A percentile compares a stretch with the other conserved stretches of the same genome.
These are phyloP conservation scores for Hypoxylon sp. DNA, from an alignment of 2,329 filamentous ascomycete species.

Conservation along the genomic window DNA sequence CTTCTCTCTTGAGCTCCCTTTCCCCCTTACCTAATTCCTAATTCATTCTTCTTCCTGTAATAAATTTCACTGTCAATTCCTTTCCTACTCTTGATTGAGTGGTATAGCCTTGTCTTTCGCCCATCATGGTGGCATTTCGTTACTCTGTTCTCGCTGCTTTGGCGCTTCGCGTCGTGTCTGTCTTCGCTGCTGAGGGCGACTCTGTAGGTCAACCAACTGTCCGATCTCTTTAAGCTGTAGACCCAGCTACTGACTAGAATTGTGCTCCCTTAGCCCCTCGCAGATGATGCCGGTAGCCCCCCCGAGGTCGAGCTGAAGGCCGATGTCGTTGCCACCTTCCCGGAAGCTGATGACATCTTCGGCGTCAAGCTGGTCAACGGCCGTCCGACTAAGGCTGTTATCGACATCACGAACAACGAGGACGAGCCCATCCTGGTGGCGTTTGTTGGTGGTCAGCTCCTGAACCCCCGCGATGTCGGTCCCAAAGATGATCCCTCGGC, in stretches of 20 bases:
- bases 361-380: conserved; percentile 97
- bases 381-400: conserved; percentile 83
- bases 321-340: conserved; percentile 74
- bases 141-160: conserved; percentile 56
- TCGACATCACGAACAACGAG: conserved; percentile 90
- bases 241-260: conserved; percentile 19
- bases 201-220: conserved; percentile 49
- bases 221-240: background rate
- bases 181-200: conserved; percentile 52
- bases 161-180: conserved; percentile 54
- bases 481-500: conserved; percentile 63
- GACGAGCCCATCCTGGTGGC: conserved; percentile 79
- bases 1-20: conserved; percentile 20
- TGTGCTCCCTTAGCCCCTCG: conserved; percentile 43
- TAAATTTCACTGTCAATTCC: background rate
- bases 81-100: conserved; percentile 27
- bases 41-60: conserved; percentile 7
- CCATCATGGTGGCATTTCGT: conserved; percentile 55
- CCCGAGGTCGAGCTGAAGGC: conserved; percentile 69
- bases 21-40: conserved; percentile 25
- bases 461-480: conserved; percentile 68
- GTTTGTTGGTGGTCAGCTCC: conserved; percentile 82
- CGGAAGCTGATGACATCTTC: conserved; percentile 87
- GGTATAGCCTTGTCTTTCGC: conserved; percentile 11
- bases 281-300: conserved; percentile 49